phyloP scores from a whole-genome alignment of 176 grass and related monocot species.

The Bolboschoenus planiculmis region DNA sequence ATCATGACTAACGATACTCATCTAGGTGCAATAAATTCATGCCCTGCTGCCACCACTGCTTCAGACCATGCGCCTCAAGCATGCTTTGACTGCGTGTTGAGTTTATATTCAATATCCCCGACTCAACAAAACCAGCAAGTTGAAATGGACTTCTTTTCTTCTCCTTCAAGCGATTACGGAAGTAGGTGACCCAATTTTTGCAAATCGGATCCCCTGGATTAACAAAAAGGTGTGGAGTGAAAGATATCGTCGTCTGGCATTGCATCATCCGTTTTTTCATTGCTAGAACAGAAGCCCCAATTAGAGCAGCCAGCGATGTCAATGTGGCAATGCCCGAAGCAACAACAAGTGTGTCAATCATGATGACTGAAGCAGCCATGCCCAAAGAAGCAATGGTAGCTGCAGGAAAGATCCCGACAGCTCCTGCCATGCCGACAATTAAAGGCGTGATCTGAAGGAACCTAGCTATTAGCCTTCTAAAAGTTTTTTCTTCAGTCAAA shows the following conservation, averaged over 20 bases:
- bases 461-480: conserved; percentile 12
- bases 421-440: background rate
- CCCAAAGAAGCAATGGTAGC: conserved; percentile 14
- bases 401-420: conserved; percentile 12
- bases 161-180: conserved; percentile 9
- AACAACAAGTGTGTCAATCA: conserved; percentile 25
- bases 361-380: conserved; percentile 22
- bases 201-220: conserved; percentile 26
- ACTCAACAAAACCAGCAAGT: conserved; percentile 17
- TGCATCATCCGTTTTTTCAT: conserved; percentile 13
- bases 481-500: conserved; percentile 15
- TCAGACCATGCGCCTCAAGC: conserved; percentile 21
- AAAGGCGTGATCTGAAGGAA: conserved; percentile 20
- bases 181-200: conserved; percentile 25
- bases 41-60: conserved; percentile 26
- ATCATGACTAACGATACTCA: background rate
- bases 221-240: conserved; percentile 23
- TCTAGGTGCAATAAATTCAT: background rate
- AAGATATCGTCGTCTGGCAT: background rate
- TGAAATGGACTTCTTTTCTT: conserved; percentile 23
- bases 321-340: conserved; percentile 20
- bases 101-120: conserved; percentile 15
- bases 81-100: background rate
- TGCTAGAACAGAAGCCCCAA: background rate
- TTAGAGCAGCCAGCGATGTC: conserved; percentile 14